Conservation (phyloP, 345 rosid species). For the Eucalyptus tenuipes region DNA sequence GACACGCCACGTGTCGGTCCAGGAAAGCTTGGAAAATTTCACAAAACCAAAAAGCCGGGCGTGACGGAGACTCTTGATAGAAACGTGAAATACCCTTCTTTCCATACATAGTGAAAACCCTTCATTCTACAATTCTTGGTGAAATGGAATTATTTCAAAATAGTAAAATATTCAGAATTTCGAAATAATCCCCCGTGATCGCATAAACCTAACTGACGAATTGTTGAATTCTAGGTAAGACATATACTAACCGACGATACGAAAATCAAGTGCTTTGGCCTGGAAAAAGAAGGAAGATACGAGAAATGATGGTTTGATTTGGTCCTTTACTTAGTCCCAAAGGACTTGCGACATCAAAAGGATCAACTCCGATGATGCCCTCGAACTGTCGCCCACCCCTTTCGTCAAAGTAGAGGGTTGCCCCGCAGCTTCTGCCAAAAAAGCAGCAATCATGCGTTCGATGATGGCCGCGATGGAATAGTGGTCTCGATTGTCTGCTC, state of each 20-base stretch:
- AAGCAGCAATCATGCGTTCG: not conserved
- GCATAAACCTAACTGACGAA: fast-evolving
- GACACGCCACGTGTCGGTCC: not conserved
- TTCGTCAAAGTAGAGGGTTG: not conserved
- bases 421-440: not conserved
- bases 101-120: no score
- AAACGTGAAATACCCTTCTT: no score
- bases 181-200: no score
- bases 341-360: not conserved
- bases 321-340: not conserved
- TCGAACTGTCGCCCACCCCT: not conserved
- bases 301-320: not conserved
- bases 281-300: not conserved
- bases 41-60: not conserved
- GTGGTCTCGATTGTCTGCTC: not conserved
- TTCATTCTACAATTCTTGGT: no score
- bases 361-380: not conserved
- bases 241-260: not conserved
- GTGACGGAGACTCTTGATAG: not conserved
- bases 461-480: not conserved
- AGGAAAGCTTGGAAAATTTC: not conserved
- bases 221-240: not conserved
- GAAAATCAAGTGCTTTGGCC: not conserved
- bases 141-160: no score
- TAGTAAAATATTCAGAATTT: no score